These are phyloP conservation scores for Quercus glauca DNA, from an alignment of 306 rosid genomes.

Conservation along the genomic window DNA sequence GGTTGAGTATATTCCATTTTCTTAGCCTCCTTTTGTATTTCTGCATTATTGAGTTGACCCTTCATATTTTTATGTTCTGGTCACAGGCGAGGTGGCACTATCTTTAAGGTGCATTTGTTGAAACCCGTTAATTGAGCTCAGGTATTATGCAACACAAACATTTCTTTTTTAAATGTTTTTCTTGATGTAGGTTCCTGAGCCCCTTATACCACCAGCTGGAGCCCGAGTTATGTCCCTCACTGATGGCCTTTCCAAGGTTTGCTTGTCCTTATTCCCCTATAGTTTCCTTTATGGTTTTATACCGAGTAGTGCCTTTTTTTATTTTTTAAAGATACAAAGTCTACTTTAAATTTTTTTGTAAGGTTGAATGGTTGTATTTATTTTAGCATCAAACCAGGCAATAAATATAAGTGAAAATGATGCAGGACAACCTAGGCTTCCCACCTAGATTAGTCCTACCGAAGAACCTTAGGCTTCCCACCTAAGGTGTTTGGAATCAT, in stretches of 20 bases:
- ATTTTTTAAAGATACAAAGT: slow-evolving; percentile 2
- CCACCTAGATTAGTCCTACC: too few species aligned
- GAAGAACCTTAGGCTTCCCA: too few species aligned
- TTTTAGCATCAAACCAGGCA: slow-evolving; percentile 10
- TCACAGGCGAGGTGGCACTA: slow-evolving; percentile 78
- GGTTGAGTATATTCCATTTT: slow-evolving; percentile 3
- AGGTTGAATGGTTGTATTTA: slow-evolving; percentile 4
- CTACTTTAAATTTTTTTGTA: neutral
- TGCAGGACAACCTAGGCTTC: too few species aligned
- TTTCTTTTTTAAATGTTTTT: slow-evolving; percentile 18
- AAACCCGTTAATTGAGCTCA: slow-evolving; percentile 18
- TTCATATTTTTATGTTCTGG: slow-evolving; percentile 28
- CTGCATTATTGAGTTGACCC: slow-evolving; percentile 26
- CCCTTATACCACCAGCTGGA: slow-evolving; percentile 93
- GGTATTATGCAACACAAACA: slow-evolving; percentile 12
- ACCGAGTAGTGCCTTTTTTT: neutral
- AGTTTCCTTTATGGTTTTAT: neutral
- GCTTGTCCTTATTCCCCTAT: neutral
- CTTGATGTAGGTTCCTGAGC: slow-evolving; percentile 82
- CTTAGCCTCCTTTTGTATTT: slow-evolving; percentile 8
- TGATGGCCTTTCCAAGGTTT: slow-evolving; percentile 95
- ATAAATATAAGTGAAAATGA: slow-evolving; percentile 2
- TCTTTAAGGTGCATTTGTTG: slow-evolving; percentile 72
- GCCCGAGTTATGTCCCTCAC: slow-evolving; percentile 95
- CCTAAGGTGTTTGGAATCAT: too few species aligned